Evolutionary conservation across 2,329 filamentous ascomycete genomes (phyloP), one percentile per base, ranked within the genome.

Genomic region (Fusarium nodosum): DNA sequence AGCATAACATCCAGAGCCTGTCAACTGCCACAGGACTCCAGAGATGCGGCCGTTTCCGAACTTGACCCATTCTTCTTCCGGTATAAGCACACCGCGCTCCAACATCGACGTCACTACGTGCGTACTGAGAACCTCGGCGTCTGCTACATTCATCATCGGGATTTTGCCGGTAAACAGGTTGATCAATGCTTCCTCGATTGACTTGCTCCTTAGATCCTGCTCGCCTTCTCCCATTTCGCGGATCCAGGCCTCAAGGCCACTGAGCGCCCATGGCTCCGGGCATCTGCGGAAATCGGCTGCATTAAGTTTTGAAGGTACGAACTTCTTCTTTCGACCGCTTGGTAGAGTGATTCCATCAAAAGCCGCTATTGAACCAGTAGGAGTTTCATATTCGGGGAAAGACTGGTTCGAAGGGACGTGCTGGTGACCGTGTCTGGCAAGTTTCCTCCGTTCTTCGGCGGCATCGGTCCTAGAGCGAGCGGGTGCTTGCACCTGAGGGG

Each of bases 51-150:
- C 93, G 2, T 87, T 84, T 9, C 93, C 92, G 76, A 98, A 94
- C 77, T 97, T 97, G 70, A 99, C 91, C 96, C 97, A 99, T 81
- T 99, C 97, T 79, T 99, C 96, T 34, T 97, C 95, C 16, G 91
- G 90, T 7, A 97, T 84, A 33, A 99, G 82, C 13, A 93, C 93
- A 39, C 90, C 91, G 11, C 91, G 89, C 26, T 88, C 86, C 69
- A 95, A 87, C 93, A 99, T 96, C 47, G 90, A 88, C 56, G 89
- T 84, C 3, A 97, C 90, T 1, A 97, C 92, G 41, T 88, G 89
- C 61, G 88, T 87, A 66, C 93, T 93, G 53, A 99, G 84, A 1
- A 90, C 91, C 78, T 99, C 96, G 1, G 96, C 96, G 83, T 99
- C 97, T 8, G 95, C 94, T 42, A 96, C 95, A 74, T 99, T 98